phyloP scores from a whole-genome alignment of 176 grass and related monocot species.

The Aegilops sharonensis region DNA sequence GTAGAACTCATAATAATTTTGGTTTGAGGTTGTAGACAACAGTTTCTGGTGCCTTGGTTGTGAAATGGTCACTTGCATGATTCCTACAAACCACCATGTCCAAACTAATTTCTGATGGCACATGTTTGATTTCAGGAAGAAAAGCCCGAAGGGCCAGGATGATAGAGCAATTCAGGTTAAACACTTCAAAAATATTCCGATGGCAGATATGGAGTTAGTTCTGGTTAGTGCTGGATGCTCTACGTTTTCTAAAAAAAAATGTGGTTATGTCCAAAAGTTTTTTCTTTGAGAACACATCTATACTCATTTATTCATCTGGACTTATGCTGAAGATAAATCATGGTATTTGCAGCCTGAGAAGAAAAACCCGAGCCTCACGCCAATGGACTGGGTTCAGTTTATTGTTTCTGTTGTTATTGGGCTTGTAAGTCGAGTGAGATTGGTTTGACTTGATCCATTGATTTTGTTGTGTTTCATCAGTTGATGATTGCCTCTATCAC shows the following conservation, averaged over 20 bases:
- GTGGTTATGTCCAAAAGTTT: not conserved
- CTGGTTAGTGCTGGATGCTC: conserved; percentile 50
- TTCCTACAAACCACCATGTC: conserved; percentile 15
- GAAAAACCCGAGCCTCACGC: conserved; percentile 96
- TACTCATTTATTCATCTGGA: conserved; percentile 1
- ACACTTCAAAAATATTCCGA: conserved; percentile 99
- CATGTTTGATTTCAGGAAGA: conserved; percentile 56
- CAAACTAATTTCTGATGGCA: conserved; percentile 19
- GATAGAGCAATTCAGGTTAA: conserved; percentile 91
- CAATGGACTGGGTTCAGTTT: conserved; percentile 98
- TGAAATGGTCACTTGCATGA: not conserved
- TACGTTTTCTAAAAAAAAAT: not conserved
- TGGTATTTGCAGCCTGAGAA: conserved; percentile 81
- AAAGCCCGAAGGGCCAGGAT: conserved; percentile 49
- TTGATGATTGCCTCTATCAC: conserved; percentile 22
- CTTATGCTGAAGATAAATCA: not conserved
- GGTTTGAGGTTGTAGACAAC: not conserved
- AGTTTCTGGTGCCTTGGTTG: not conserved
- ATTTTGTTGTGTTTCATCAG: conserved; percentile 27
- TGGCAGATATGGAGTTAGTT: conserved; percentile 99
- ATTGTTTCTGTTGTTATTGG: conserved; percentile 94
- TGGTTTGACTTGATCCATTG: conserved; percentile 20
- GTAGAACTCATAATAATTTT: conserved; percentile 45
- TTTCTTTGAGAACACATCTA: not conserved
- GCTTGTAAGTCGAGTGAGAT: conserved; percentile 67